These are phyloP conservation scores for Verticillium isaacii DNA, from an alignment of 2,329 filamentous ascomycete species.

Conservation along the genomic window DNA sequence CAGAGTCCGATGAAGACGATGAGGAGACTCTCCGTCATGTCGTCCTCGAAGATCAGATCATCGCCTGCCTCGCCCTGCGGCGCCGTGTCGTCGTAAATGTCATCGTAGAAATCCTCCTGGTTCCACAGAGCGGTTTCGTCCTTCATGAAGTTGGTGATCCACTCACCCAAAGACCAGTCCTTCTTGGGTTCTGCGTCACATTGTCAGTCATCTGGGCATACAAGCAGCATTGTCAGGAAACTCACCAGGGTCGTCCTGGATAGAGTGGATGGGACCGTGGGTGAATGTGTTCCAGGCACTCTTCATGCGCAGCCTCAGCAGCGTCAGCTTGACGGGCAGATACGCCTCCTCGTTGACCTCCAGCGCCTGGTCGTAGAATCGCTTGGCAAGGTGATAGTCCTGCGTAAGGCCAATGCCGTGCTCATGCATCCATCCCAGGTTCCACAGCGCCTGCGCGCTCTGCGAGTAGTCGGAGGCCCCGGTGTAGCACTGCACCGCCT, in stretches of 20 bases:
- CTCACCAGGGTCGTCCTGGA: constrained; percentile 82
- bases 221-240: constrained; percentile 2
- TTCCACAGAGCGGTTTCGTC: constrained; percentile 53
- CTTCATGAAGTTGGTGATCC: constrained; percentile 80
- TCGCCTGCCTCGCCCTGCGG: constrained; percentile 45
- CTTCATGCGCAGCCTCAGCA: constrained; percentile 77
- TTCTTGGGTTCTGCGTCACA: constrained; percentile 56
- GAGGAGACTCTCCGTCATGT: constrained; percentile 76
- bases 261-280: constrained; percentile 85
- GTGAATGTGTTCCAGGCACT: constrained; percentile 95
- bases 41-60: constrained; percentile 39
- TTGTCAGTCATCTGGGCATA: neutral
- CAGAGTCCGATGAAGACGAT: constrained; percentile 74
- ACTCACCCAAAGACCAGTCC: constrained; percentile 76
- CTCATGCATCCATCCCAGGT: constrained; percentile 99
- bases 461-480: constrained; percentile 87
- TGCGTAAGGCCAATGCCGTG: constrained; percentile 90
- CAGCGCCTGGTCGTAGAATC: constrained; percentile 89
- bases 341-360: constrained; percentile 93
- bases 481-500: constrained; percentile 89
- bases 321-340: constrained; percentile 80
- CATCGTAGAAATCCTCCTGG: constrained; percentile 52
- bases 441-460: constrained; percentile 93
- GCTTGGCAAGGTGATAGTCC: constrained; percentile 94
- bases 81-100: constrained; percentile 51